Conservation (phyloP, 768 basidiomycete species). For the Kwoniella botswanensis region DNA sequence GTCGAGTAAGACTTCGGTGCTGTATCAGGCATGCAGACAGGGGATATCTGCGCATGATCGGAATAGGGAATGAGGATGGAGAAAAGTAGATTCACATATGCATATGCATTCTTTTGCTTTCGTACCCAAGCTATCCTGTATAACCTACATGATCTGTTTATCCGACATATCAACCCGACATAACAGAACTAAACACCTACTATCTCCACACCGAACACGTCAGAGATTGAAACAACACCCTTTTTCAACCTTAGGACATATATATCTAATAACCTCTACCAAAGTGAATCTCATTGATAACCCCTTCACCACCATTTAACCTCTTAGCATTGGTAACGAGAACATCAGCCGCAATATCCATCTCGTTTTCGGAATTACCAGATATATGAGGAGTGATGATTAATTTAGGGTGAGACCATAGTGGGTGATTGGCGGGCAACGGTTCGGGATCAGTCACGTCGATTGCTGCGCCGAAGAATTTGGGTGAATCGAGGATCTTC, state of each 20-base stretch:
- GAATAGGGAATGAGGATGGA: too few relatives aligned
- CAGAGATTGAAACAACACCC: too few relatives aligned
- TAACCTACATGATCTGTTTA: neutral
- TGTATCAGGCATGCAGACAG: neutral
- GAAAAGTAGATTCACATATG: neutral
- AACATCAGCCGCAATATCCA: constrained; percentile 49
- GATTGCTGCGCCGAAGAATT: constrained; percentile 48
- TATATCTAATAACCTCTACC: constrained; percentile 42
- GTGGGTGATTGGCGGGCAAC: constrained; percentile 51
- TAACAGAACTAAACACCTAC: too few relatives aligned
- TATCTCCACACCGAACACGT: too few relatives aligned
- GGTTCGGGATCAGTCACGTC: constrained; percentile 61
- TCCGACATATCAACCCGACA: too few relatives aligned
- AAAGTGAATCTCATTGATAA: constrained; percentile 39
- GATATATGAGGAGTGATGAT: constrained; percentile 59
- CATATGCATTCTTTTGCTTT: neutral
- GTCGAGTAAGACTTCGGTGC: constrained; percentile 30
- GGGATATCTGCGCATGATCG: too few relatives aligned
- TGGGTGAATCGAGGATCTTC: constrained; percentile 32
- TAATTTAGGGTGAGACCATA: constrained; percentile 56
- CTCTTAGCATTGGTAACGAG: constrained; percentile 48
- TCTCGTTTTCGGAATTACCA: constrained; percentile 51
- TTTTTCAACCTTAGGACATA: neutral
- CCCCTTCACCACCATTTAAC: constrained; percentile 35
- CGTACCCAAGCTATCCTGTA: neutral